Evolutionary conservation across 352 stramenopile genomes (phyloP).

Genomic region (Globisporangium solare): DNA sequence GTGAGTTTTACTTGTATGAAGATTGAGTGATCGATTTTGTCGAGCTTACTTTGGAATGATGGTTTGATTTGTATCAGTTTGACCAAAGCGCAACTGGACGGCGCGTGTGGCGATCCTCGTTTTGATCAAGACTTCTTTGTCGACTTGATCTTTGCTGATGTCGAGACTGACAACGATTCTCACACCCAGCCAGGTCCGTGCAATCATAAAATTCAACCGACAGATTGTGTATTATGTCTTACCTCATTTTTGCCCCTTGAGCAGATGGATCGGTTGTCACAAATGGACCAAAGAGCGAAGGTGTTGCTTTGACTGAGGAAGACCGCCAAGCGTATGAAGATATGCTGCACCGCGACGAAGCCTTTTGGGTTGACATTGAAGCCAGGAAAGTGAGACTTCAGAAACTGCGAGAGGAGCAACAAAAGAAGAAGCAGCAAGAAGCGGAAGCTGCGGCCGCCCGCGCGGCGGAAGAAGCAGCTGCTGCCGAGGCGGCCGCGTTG

Average conservation of each 20-base stretch:
- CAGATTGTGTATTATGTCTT: background rate
- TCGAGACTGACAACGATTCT: slow-evolving; percentile 70
- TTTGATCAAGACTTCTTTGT: slow-evolving; percentile 96
- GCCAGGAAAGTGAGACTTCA: slow-evolving; percentile 68
- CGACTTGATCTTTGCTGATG: slow-evolving; percentile 95
- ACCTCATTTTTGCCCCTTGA: background rate
- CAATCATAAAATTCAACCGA: background rate
- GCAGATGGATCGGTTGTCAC: slow-evolving; percentile 14
- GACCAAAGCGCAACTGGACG: slow-evolving; percentile 96
- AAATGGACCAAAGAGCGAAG: slow-evolving; percentile 49
- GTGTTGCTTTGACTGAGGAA: slow-evolving; percentile 70
- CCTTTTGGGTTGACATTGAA: slow-evolving; percentile 85
- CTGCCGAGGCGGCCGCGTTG: slow-evolving; percentile 29
- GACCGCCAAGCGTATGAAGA: slow-evolving; percentile 84
- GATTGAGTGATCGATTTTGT: too few relatives aligned
- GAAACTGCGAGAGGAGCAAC: slow-evolving; percentile 65
- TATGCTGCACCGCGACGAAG: slow-evolving; percentile 84
- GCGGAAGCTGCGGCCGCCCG: slow-evolving; percentile 37
- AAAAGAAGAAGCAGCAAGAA: slow-evolving; percentile 61
- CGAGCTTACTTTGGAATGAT: background rate
- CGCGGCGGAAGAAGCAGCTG: slow-evolving; percentile 28
- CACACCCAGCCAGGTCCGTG: slow-evolving; percentile 15
- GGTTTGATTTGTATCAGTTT: slow-evolving; percentile 40
- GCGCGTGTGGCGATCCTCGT: slow-evolving; percentile 89
- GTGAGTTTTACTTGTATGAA: slow-evolving; percentile 21